Evolutionary conservation across 2,329 filamentous ascomycete genomes (phyloP).

Genomic region (Ascochyta clinopodiicola): DNA sequence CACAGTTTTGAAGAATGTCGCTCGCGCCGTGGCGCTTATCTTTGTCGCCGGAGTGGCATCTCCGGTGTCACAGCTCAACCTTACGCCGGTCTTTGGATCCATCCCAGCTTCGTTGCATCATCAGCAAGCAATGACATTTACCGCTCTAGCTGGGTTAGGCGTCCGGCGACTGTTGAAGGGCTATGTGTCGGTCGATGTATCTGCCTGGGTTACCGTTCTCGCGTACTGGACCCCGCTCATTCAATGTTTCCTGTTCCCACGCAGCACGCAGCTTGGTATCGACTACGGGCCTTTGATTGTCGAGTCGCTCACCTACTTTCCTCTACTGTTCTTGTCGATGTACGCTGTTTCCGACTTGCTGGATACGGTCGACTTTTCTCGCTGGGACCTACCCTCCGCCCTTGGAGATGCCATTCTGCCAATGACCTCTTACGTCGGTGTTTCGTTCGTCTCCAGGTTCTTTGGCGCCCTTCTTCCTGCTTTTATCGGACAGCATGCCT

Average conservation of each 20-base stretch:
- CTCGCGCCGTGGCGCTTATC: constrained; percentile 53
- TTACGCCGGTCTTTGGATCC: constrained; percentile 88
- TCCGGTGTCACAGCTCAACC: constrained; percentile 73
- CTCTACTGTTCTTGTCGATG: constrained; percentile 50
- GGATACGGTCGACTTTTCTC: constrained; percentile 65
- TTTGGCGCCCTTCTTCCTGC: constrained; percentile 51
- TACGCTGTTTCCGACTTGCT: constrained; percentile 59
- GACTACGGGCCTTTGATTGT: constrained; percentile 76
- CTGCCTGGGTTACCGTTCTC: constrained; percentile 70
- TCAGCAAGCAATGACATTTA: constrained; percentile 67
- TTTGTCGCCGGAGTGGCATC: constrained; percentile 68
- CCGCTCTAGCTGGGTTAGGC: constrained; percentile 75
- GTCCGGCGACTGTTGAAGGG: constrained; percentile 64
- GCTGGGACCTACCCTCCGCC: constrained; percentile 62
- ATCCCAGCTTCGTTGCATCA: constrained; percentile 80
- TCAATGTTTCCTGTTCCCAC: constrained; percentile 73
- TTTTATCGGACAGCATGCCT: constrained; percentile 66
- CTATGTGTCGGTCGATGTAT: constrained; percentile 57
- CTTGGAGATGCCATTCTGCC: constrained; percentile 70
- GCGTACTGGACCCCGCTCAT: constrained; percentile 76
- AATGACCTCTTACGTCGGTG: constrained; percentile 70
- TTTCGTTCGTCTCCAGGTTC: constrained; percentile 58
- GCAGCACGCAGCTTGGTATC: constrained; percentile 71
- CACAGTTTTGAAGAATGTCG: constrained; percentile 40
- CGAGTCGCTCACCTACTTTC: constrained; percentile 73